Base-by-base conservation (phyloP, 192 early-diverging fungal species). In the Pilobolus umbonatus region DNA sequence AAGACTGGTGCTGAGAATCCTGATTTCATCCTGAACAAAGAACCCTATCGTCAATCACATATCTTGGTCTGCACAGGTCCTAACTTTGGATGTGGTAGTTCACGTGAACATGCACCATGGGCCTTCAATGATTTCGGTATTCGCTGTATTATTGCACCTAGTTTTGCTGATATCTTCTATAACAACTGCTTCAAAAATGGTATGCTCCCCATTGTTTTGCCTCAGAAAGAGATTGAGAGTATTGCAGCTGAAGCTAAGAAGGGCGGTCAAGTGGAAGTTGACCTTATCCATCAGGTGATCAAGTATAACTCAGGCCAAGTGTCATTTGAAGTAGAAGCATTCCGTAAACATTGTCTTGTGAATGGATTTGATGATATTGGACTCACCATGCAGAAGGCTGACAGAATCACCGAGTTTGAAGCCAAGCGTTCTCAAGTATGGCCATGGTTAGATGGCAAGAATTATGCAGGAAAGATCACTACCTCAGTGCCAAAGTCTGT, bases 121-220 rank as follows among this genome's bases (percentile, higher is more conserved):
- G 85, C 85, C 22, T 69, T 87, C 39, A 67, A 78, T 53, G 85
- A 87, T 51, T 87, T 87, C 65, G 85, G 85, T 26, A 87, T 87
- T 67, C 65, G 76, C 24, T 84, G 82, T 61, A 81, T 87, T 42
- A 81, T 87, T 62, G 81, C 81, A 3, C 76, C 83, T 8, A 76
- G 73, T 46, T 87, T 84, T 57, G 85, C 85, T 29, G 85, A 87
- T 67, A 87, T 87, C 59, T 87, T 87, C 64, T 81, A 69, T 72
- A 87, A 85, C 78, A 87, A 87, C 71, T 84, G 80, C 55, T 80
- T 81, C 76, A 87, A 87, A 64, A 87, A 87, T 62, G 82, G 83
- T 55, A 87, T 87, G 85, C 68, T 87, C 39, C 83, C 83, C 25
- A 60, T 85, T 17, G 46, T 49, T 17, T 44, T 82, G 15, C 39